Percentiles rank a stretch among this genome's conserved stretches.
phyloP scores from a whole-genome alignment of 2,329 filamentous ascomycete species.

The Magnaporthales sp. region DNA sequence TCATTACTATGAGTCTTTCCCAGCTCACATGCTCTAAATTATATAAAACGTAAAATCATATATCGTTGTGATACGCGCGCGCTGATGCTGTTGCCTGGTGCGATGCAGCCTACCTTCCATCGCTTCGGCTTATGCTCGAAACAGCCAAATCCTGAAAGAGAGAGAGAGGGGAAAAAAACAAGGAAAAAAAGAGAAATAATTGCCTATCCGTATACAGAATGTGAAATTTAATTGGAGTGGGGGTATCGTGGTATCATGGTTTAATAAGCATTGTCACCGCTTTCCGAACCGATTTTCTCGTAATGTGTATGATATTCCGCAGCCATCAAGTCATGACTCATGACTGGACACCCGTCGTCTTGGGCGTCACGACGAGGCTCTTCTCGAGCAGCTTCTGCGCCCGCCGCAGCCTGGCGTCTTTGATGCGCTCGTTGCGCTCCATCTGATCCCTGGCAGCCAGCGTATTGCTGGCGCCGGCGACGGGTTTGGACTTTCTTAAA shows the following conservation, averaged over 20 bases:
- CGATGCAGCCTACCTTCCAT: neutral
- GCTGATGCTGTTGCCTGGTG: neutral
- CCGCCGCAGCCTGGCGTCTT: constrained; percentile 28
- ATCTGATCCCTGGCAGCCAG: neutral
- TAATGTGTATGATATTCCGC: neutral
- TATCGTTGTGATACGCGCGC: neutral
- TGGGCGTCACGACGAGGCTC: constrained; percentile 1
- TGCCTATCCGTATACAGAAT: neutral
- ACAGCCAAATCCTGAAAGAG: neutral
- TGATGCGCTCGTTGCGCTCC: constrained; percentile 11
- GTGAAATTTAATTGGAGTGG: neutral
- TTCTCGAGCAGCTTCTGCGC: constrained; percentile 29
- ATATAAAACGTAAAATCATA: neutral
- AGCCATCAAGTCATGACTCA: neutral
- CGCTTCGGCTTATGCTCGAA: neutral
- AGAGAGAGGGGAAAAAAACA: neutral
- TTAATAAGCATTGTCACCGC: neutral
- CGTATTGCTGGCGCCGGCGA: neutral
- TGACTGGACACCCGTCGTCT: neutral
- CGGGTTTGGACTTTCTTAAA: constrained; percentile 8
- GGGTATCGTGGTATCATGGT: neutral
- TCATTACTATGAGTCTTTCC: neutral
- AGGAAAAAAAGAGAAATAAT: neutral
- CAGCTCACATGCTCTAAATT: too few species aligned
- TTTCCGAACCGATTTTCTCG: neutral